Percentiles rank a stretch among this genome's conserved stretches.
Evolutionary conservation across 257 asterid species (phyloP).

Genomic region (Phtheirospermum japonicum): DNA sequence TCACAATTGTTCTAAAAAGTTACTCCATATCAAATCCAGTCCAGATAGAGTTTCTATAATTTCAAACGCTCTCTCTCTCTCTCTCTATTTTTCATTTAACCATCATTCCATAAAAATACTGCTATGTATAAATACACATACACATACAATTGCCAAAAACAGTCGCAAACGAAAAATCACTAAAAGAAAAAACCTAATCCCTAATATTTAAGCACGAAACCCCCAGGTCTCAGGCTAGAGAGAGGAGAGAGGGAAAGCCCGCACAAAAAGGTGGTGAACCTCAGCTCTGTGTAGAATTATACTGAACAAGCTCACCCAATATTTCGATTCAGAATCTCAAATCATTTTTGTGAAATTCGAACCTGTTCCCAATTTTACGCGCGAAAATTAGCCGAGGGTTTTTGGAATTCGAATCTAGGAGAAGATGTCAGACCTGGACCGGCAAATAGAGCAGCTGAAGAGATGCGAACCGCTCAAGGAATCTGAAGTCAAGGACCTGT

Average conservation of each 20-base stretch:
- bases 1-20: no score
- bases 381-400: slow-evolving; percentile 6
- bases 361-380: neutral
- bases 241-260: neutral
- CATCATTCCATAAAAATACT: no score
- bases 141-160: no score
- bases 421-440: slow-evolving; percentile 89
- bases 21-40: no score
- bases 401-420: slow-evolving; percentile 22
- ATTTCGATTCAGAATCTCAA: slow-evolving; percentile 19
- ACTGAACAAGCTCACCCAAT: slow-evolving; percentile 1
- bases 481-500: slow-evolving; percentile 80
- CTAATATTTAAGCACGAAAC: neutral
- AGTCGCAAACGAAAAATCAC: no score
- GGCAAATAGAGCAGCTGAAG: slow-evolving; percentile 90
- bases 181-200: neutral
- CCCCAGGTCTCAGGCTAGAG: neutral
- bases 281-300: neutral
- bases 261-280: slow-evolving; percentile 15
- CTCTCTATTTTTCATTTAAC: no score
- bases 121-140: no score
- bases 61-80: no score
- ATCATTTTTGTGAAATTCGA: neutral
- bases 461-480: slow-evolving; percentile 87
- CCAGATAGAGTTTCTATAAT: no score